A percentile compares a stretch with the other conserved stretches of the same genome.
phyloP scores from a whole-genome alignment of 1,284 basidiomycete genomes.

The Volvariella surrecta region DNA sequence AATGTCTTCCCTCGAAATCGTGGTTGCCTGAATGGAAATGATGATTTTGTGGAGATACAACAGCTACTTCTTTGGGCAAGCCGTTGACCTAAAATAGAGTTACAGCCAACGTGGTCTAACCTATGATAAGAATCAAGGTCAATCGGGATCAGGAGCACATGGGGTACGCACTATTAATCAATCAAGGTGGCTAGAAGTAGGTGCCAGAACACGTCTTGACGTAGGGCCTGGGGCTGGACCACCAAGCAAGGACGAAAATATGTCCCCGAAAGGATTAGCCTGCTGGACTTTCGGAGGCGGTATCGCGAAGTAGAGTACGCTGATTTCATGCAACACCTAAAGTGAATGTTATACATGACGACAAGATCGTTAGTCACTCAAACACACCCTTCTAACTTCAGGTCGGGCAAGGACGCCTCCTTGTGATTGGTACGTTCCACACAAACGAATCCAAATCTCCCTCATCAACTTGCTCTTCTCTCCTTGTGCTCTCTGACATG shows the following conservation, averaged over 20 bases:
- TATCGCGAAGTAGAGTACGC: constrained; percentile 75
- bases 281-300: constrained; percentile 61
- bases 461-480: constrained; percentile 62
- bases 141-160: too few species aligned
- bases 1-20: too few species aligned
- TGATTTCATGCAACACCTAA: constrained; percentile 48
- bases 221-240: constrained; percentile 34
- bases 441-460: constrained; percentile 78
- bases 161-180: too few species aligned
- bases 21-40: too few species aligned
- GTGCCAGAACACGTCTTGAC: constrained; percentile 24
- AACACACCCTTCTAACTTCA: constrained; percentile 69
- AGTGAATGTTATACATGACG: constrained; percentile 1
- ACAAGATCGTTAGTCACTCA: constrained; percentile 2
- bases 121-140: too few species aligned
- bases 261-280: constrained; percentile 75
- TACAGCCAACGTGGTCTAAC: too few species aligned
- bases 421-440: constrained; percentile 69
- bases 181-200: constrained; percentile 10
- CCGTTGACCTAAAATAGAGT: too few species aligned
- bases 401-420: constrained; percentile 52
- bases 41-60: too few species aligned
- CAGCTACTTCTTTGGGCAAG: too few species aligned
- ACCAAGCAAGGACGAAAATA: constrained; percentile 79
- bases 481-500: constrained; percentile 78